Conservation (phyloP, 169 alveolate species). For the Condylostoma magnum region DNA sequence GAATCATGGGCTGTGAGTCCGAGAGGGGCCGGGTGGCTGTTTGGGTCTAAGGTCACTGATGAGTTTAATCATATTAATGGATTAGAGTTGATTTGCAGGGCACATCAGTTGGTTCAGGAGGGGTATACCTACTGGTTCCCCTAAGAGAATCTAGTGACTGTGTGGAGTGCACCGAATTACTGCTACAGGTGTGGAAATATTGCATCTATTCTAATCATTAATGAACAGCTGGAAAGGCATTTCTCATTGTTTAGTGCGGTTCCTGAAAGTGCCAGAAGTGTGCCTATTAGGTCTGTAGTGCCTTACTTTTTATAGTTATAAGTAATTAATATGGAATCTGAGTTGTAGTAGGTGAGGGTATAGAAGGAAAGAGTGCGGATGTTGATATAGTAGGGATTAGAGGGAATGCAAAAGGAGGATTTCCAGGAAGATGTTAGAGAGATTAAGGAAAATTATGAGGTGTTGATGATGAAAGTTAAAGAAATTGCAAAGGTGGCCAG, state of each 20-base stretch:
- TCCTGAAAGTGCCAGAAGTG: slow-evolving; percentile 59
- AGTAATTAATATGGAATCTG: no score
- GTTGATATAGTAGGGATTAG: no score
- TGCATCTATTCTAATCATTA: slow-evolving; percentile 69
- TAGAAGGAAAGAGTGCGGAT: no score
- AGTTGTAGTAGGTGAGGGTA: no score
- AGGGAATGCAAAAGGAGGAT: no score
- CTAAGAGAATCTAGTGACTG: slow-evolving; percentile 74
- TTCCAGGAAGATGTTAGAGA: no score
- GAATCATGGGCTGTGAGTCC: slow-evolving; percentile 77
- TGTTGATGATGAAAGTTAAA: no score
- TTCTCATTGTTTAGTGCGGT: slow-evolving; percentile 67
- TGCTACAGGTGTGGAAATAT: slow-evolving; percentile 78
- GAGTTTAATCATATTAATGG: slow-evolving; percentile 77
- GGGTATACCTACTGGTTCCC: slow-evolving; percentile 82
- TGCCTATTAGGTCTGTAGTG: slow-evolving; percentile 62
- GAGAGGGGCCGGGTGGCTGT: slow-evolving; percentile 85
- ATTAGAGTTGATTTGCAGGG: slow-evolving; percentile 66
- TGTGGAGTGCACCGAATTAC: slow-evolving; percentile 84
- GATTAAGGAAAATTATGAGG: no score
- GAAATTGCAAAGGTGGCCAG: no score
- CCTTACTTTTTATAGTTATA: slow-evolving; percentile 68
- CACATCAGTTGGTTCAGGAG: slow-evolving; percentile 77
- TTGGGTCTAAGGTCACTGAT: slow-evolving; percentile 74
- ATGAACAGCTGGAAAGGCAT: slow-evolving; percentile 52